A percentile compares a stretch with the other conserved stretches of the same genome.
phyloP scores from a whole-genome alignment of 2,329 filamentous ascomycete genomes.

The Colletotrichum costaricense region DNA sequence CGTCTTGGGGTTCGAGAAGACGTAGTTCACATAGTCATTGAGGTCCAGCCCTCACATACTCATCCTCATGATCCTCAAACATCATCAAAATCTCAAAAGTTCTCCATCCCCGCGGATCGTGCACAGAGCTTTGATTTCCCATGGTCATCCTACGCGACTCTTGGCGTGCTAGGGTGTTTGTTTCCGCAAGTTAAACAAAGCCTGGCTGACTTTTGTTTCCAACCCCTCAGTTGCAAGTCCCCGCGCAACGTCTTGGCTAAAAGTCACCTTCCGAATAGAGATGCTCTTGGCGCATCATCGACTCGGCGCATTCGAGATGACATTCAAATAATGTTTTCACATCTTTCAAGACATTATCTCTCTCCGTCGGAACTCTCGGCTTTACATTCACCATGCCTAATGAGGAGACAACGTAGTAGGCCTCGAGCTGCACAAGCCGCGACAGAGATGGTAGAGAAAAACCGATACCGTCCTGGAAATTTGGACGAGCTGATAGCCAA shows the following conservation, averaged over 20 bases:
- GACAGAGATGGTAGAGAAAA: background rate
- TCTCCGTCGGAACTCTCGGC: background rate
- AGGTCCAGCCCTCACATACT: too few species aligned
- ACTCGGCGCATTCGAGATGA: background rate
- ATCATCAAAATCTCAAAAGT: too few species aligned
- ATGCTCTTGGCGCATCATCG: conserved; percentile 1
- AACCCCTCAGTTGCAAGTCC: conserved; percentile 6
- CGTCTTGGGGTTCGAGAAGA: too few species aligned
- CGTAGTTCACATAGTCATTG: too few species aligned
- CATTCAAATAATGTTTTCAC: background rate
- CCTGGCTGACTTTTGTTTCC: background rate
- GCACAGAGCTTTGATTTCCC: background rate
- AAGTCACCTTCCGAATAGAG: conserved; percentile 27
- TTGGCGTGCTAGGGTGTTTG: conserved; percentile 1
- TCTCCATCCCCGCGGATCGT: background rate
- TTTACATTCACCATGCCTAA: background rate
- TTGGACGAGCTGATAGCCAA: background rate
- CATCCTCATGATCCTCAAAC: too few species aligned
- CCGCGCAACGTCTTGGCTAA: conserved; percentile 25
- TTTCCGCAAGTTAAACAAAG: background rate
- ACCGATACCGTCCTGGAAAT: background rate
- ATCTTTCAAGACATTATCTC: background rate
- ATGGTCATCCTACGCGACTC: background rate
- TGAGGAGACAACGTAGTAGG: background rate
- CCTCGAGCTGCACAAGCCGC: background rate